Evolutionary conservation across 495 filamentous ascomycete genomes (phyloP), one percentile per base, ranked within the genome.

Genomic region (Darksidea phi): DNA sequence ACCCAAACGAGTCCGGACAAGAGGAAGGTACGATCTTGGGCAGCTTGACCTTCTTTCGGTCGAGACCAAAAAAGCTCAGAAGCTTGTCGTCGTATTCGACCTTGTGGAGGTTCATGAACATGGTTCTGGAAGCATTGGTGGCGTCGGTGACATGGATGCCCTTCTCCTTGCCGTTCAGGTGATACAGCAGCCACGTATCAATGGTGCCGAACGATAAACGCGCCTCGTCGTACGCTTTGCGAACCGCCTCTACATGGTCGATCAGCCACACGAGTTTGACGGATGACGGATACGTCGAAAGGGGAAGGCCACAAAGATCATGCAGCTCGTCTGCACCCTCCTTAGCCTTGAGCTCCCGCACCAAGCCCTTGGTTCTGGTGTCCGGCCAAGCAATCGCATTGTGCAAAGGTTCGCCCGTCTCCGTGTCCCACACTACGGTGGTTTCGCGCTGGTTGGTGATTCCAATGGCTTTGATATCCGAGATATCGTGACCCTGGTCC

Each of bases 391-490:
- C 93, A 63, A 97, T 87, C 58, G 93, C 91, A 69, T 94, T 91
- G 74, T 90, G 84, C 18, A 97, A 77, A 0, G 91, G 83, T 68
- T 96, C 84, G 60, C 93, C 93, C 4, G 92, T 95, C 52, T 84
- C 80, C 69, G 78, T 85, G 71, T 97, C 91, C 93, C 93, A 97
- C 20, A 92, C 88, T 8, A 97, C 77, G 0, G 87, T 90, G 23
- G 93, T 97, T 77, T 97, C 93, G 69, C 93, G 85, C 78, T 97
- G 93, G 75, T 89, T 96, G 57, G 92, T 96, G 73, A 97, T 89
- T 55, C 93, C 93, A 68, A 97, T 83, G 28, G 90, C 84, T 68
- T 89, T 89, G 67, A 97, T 89, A 61, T 90, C 80, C 50, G 78
- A 79, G 50, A 83, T 79, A 20, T 81, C 80, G 75, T 91, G 81